phyloP scores from a whole-genome alignment of 2,329 filamentous ascomycete species.

The Colletotrichum neosansevieriae region DNA sequence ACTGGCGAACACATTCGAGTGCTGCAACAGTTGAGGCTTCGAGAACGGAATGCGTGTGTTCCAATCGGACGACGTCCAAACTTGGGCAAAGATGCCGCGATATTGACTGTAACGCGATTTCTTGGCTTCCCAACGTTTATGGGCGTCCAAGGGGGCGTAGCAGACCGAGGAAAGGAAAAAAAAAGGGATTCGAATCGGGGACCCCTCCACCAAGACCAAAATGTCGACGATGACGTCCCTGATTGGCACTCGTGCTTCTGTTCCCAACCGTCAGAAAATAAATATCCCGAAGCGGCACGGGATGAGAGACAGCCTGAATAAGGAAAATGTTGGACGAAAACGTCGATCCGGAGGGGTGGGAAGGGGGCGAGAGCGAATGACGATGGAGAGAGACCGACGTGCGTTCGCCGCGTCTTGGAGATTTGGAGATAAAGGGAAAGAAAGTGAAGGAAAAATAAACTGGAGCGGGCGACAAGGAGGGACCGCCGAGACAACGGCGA shows the following conservation, averaged over 20 bases:
- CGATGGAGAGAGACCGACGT: background rate
- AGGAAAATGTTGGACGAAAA: slow-evolving; percentile 35
- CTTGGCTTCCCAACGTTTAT: slow-evolving; percentile 16
- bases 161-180: background rate
- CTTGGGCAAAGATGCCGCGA: slow-evolving; percentile 3
- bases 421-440: slow-evolving; percentile 4
- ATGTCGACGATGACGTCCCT: slow-evolving; percentile 32
- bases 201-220: slow-evolving; percentile 13
- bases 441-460: slow-evolving; percentile 16
- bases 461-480: slow-evolving; percentile 28
- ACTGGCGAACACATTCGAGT: slow-evolving; percentile 7
- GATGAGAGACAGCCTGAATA: slow-evolving; percentile 17
- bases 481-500: slow-evolving; percentile 36
- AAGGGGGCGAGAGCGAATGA: slow-evolving; percentile 22
- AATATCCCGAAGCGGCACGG: slow-evolving; percentile 32
- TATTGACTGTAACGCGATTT: slow-evolving; percentile 1
- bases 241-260: slow-evolving; percentile 30
- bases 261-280: slow-evolving; percentile 30
- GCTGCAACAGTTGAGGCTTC: background rate
- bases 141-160: background rate
- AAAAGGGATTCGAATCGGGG: background rate
- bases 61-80: slow-evolving; percentile 8
- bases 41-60: background rate
- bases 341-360: slow-evolving; percentile 28
- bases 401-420: slow-evolving; percentile 6